Base-by-base conservation (phyloP, 148 eudicot species). In the Arbutus unedo region DNA sequence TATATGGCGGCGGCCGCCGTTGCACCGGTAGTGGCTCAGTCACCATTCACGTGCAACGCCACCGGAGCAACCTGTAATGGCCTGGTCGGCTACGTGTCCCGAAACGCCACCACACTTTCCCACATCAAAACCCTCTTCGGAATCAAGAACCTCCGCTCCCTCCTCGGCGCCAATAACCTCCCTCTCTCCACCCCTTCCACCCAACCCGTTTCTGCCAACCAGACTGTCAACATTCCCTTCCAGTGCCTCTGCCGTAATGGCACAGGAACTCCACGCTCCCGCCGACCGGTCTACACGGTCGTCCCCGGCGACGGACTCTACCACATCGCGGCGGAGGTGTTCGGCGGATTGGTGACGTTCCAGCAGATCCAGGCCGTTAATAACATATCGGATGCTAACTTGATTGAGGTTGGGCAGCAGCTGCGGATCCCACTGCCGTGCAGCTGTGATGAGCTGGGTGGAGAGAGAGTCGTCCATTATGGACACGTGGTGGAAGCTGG, bases 391-490 rank as follows among this genome's bases (percentile, higher is more conserved):
- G 71, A 96, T 48, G 6, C 80, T 0, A 78, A 90, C 62, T 8
- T 59, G 68, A 96, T 96, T 0, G 0, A 0, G 0, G 77, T 73
- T 10, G 97, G 93, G 7, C 89, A 91, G 79, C 77, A 86, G 86
- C 87, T 96, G 77, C 82, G 89, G 92, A 88, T 96, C 70, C 99
- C 99, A 16, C 89, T 96, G 49, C 99, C 99, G 1, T 96, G 99
- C 68, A 93, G 99, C 87, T 96, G 98, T 53, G 98, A 96, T 80
- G 93, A 94, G 45, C 93, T 94, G 83, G 92, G 82, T 0, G 97
- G 93, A 0, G 56, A 84, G 77, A 74, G 44, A 82, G 98, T 89
- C 51, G 91, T 94, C 43, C 99, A 96, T 71, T 96, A 93, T 53
- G 98, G 91, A 15, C 87, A 87, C 78, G 79, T 93, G 83, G 97